These are phyloP conservation scores for Boechera divaricarpa DNA, from an alignment of 345 rosid genomes.

Conservation along the genomic window DNA sequence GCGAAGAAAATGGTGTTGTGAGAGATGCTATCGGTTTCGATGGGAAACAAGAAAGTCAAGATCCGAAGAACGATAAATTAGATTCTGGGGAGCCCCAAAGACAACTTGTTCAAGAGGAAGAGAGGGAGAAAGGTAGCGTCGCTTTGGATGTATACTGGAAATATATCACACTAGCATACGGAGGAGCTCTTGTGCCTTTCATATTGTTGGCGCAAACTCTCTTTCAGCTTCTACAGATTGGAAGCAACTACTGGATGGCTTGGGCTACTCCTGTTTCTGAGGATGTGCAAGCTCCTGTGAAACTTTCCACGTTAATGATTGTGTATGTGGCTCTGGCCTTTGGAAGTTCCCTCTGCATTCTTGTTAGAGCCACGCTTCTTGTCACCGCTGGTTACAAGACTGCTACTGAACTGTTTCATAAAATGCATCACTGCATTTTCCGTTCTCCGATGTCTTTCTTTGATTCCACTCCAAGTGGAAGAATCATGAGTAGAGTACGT, in stretches of 20 bases:
- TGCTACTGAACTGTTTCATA: slow-evolving; percentile 69
- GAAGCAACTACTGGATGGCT: slow-evolving; percentile 92
- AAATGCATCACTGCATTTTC: slow-evolving; percentile 70
- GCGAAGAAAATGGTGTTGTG: slow-evolving; percentile 34
- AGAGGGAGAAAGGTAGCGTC: slow-evolving; percentile 81
- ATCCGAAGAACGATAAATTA: slow-evolving; percentile 45
- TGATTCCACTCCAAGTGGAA: slow-evolving; percentile 85
- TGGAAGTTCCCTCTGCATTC: slow-evolving; percentile 68
- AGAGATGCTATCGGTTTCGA: slow-evolving; percentile 31
- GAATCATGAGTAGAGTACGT: slow-evolving; percentile 71
- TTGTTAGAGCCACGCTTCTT: slow-evolving; percentile 60
- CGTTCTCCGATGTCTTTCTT: slow-evolving; percentile 84
- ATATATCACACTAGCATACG: slow-evolving; percentile 67
- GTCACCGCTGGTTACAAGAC: slow-evolving; percentile 68
- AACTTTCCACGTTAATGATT: slow-evolving; percentile 51
- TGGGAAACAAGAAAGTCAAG: slow-evolving; percentile 45
- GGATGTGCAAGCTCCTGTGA: slow-evolving; percentile 60
- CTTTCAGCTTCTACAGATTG: slow-evolving; percentile 73
- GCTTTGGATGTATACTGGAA: slow-evolving; percentile 69
- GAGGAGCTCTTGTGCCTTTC: slow-evolving; percentile 76
- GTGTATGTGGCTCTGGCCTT: slow-evolving; percentile 63
- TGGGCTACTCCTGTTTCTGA: slow-evolving; percentile 74
- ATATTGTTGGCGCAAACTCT: slow-evolving; percentile 66
- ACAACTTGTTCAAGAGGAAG: slow-evolving; percentile 81
- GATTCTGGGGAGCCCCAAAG: slow-evolving; percentile 52